Base-by-base conservation (phyloP, 2,329 filamentous ascomycete species). In the Colletotrichum sidae region DNA sequence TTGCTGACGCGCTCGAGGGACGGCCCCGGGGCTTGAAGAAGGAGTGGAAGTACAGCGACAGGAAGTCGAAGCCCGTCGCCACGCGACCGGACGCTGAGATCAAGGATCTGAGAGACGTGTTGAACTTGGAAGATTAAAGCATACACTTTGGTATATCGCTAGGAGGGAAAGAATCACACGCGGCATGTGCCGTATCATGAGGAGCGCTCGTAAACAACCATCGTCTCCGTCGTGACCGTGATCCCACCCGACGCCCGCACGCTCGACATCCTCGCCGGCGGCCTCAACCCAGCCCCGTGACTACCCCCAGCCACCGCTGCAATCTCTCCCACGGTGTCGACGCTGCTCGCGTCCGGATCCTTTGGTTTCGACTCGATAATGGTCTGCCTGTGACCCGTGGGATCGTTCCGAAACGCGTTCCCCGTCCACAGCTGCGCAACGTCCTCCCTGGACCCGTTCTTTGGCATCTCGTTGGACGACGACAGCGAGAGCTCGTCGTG, bases 1-100 rank as follows among this genome's bases (percentile, higher is more conserved):
- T 73, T 44, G 50, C 50, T 1, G 69, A 72, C 34, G 68, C 70
- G 0, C 37, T 72, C 8, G 71, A 73, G 50, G 70, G 70, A 0
- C 49, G 37, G 1, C 15, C 60, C 1, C 55, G 55, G 1, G 71
- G 69, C 0, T 17, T 71, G 59, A 70, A 58, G 42, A 39, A 55
- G 37, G 69, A 72, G 17, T 72, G 70, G 71, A 64, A 65, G 17
- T 65, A 62, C 34, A 68, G 70, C 1, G 49, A 49, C 5, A 68
- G 71, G 37, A 69, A 67, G 25, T 42, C 50, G 6, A 69, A 65
- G 50, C 59, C 56, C 1, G 65, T 67, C 15, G 47, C 68, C 8
- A 69, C 70, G 2, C 57, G 71, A 2, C 67, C 67, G 7, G 62
- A 63, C 4, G 69, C 67, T 2, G 67, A 72, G n/a, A 57, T 71